Evolutionary conservation across 495 filamentous ascomycete genomes (phyloP).

Genomic region (Pseudotulostoma volvatum): DNA sequence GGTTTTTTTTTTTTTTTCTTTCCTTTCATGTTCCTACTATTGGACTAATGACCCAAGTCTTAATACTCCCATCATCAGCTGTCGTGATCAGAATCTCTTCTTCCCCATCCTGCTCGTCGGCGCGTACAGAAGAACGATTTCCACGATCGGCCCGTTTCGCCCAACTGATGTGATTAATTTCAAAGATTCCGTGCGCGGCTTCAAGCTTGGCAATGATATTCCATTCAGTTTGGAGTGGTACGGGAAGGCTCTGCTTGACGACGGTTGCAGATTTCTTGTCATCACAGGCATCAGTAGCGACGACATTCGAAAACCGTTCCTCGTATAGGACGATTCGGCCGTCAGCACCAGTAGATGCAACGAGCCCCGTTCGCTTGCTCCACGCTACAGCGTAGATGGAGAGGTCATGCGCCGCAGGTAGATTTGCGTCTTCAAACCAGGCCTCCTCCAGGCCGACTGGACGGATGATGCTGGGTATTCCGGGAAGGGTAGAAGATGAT

Average conservation of each 20-base stretch:
- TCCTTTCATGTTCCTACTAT: too few relatives aligned
- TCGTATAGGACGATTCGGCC: constrained; percentile 69
- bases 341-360: constrained; percentile 77
- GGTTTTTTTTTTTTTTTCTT: too few relatives aligned
- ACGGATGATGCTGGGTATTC: constrained; percentile 69
- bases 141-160: constrained; percentile 26
- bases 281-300: constrained; percentile 14
- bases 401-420: constrained; percentile 62
- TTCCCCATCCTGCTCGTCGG: constrained; percentile 20
- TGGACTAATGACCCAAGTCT: constrained; percentile 58
- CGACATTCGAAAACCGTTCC: constrained; percentile 25
- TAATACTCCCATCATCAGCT: constrained; percentile 64
- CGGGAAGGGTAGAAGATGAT: constrained; percentile 14
- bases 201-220: constrained; percentile 43
- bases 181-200: constrained; percentile 74
- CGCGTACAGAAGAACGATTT: neutral
- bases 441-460: constrained; percentile 53
- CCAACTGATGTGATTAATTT: constrained; percentile 85
- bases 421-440: constrained; percentile 54
- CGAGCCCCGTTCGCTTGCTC: constrained; percentile 54
- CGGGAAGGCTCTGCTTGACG: neutral
- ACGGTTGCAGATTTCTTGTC: constrained; percentile 17
- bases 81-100: constrained; percentile 68
- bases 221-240: constrained; percentile 38
- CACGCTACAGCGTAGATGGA: constrained; percentile 69